Evolutionary conservation across 1,284 basidiomycete genomes (phyloP).

Genomic region (Rhodotorula sp.): DNA sequence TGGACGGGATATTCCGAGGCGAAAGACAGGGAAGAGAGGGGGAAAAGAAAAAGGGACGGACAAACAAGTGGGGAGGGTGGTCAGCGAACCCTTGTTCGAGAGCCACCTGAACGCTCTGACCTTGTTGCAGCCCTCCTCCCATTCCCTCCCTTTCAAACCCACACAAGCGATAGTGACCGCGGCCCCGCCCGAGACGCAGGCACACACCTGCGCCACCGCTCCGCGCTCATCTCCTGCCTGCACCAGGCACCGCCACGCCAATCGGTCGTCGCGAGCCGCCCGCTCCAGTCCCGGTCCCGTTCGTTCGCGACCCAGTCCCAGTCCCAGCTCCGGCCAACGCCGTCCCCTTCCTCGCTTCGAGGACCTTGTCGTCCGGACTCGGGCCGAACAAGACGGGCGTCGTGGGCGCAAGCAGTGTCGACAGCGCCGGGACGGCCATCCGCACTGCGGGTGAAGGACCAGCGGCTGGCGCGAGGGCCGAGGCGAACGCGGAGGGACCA

Average conservation of each 20-base stretch:
- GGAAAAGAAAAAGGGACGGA: conserved; percentile 4
- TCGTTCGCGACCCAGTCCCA: background rate
- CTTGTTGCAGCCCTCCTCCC: background rate
- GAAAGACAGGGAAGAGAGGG: background rate
- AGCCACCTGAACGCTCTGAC: background rate
- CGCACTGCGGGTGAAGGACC: conserved; percentile 6
- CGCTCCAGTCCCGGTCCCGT: background rate
- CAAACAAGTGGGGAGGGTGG: conserved; percentile 9
- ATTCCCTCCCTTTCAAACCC: too few relatives aligned
- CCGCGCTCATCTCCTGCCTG: too few relatives aligned
- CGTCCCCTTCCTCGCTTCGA: conserved; percentile 74
- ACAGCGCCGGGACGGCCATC: background rate
- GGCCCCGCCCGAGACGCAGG: too few relatives aligned
- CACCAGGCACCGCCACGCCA: too few relatives aligned
- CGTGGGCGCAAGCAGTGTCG: background rate
- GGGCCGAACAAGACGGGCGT: conserved; percentile 52
- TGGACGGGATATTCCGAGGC: background rate
- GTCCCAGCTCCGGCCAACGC: conserved; percentile 41
- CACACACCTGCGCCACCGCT: too few relatives aligned
- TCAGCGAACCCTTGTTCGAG: conserved; percentile 21
- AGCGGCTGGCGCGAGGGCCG: conserved; percentile 7
- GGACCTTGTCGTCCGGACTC: conserved; percentile 82
- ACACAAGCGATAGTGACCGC: too few relatives aligned
- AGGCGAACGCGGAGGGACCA: conserved; percentile 34
- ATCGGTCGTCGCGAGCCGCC: background rate